Evolutionary conservation across 306 rosid species (phyloP).

Genomic region (Vachellia collinsii): DNA sequence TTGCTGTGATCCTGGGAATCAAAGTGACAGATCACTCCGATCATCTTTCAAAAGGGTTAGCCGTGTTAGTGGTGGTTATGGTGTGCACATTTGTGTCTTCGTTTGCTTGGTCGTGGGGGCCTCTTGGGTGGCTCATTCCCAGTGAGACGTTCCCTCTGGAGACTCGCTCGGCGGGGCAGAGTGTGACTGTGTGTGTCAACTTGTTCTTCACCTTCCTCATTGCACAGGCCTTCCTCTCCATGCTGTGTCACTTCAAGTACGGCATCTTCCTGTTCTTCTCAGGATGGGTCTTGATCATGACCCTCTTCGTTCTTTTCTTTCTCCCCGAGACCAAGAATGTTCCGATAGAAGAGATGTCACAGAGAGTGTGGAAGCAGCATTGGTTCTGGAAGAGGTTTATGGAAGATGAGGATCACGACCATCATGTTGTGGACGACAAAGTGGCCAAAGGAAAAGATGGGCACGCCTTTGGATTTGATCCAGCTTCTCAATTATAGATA

Average conservation of each 20-base stretch:
- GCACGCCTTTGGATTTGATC: conserved; percentile 46
- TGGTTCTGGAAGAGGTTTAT: conserved; percentile 92
- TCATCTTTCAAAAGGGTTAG: conserved; percentile 50
- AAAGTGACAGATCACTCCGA: conserved; percentile 58
- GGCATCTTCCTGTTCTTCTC: conserved; percentile 94
- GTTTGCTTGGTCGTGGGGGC: conserved; percentile 99
- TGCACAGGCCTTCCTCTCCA: conserved; percentile 91
- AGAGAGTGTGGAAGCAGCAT: conserved; percentile 88
- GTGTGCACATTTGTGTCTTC: conserved; percentile 79
- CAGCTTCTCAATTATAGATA: conserved; percentile 36
- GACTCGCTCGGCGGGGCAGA: conserved; percentile 92
- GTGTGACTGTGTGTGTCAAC: conserved; percentile 82
- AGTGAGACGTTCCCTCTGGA: conserved; percentile 92
- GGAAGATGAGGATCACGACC: conserved; percentile 40
- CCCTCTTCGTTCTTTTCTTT: conserved; percentile 61
- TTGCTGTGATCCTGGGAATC: conserved; percentile 63
- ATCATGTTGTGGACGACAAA: conserved; percentile 11
- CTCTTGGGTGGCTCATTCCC: conserved; percentile 90
- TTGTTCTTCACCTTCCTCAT: conserved; percentile 82
- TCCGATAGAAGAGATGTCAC: conserved; percentile 91
- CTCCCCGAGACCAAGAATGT: conserved; percentile 88
- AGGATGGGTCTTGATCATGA: conserved; percentile 85
- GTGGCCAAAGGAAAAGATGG: conserved; percentile 28
- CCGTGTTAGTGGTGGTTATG: conserved; percentile 64
- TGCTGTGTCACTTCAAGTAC: conserved; percentile 83